Percentiles rank a stretch among this genome's conserved stretches.
phyloP scores from a whole-genome alignment of 2,329 filamentous ascomycete species.

The Aphanoascus verrucosus region DNA sequence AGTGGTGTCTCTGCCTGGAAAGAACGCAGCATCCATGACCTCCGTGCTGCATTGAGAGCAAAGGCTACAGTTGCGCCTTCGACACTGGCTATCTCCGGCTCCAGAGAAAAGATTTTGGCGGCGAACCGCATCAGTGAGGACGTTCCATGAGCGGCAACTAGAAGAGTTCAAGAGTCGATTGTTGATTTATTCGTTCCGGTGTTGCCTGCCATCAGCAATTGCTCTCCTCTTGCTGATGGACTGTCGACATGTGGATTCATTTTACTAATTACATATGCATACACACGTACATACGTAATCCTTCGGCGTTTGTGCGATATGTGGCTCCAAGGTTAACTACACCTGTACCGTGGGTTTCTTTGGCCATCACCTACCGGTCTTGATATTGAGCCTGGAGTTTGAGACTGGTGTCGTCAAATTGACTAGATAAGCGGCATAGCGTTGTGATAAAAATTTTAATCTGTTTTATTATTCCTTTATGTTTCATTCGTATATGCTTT shows the following conservation, averaged over 20 bases:
- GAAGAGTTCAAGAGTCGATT: not conserved
- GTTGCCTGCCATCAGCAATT: not conserved
- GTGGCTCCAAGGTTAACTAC: not conserved
- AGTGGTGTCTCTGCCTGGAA: slow-evolving; percentile 42
- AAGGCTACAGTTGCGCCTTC: slow-evolving; percentile 23
- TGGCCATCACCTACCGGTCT: not conserved
- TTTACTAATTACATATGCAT: not conserved
- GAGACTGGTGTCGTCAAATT: not conserved
- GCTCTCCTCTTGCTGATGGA: not conserved
- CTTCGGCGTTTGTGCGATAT: not conserved
- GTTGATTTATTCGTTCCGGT: not conserved
- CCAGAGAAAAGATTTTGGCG: slow-evolving; percentile 9
- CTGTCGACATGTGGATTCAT: too few species aligned
- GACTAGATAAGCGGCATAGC: slow-evolving; percentile 5
- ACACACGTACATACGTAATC: not conserved
- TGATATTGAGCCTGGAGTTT: slow-evolving; percentile 1
- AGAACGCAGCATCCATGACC: slow-evolving; percentile 38
- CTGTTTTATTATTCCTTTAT: slow-evolving; percentile 3
- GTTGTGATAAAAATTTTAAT: slow-evolving; percentile 1
- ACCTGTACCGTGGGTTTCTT: not conserved
- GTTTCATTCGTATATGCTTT: not conserved
- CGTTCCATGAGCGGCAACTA: not conserved
- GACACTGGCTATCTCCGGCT: slow-evolving; percentile 1
- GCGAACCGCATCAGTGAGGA: slow-evolving; percentile 9
- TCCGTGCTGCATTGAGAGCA: slow-evolving; percentile 33